phyloP scores from a whole-genome alignment of 202 grass and related monocot species.

The Musa balbisiana region DNA sequence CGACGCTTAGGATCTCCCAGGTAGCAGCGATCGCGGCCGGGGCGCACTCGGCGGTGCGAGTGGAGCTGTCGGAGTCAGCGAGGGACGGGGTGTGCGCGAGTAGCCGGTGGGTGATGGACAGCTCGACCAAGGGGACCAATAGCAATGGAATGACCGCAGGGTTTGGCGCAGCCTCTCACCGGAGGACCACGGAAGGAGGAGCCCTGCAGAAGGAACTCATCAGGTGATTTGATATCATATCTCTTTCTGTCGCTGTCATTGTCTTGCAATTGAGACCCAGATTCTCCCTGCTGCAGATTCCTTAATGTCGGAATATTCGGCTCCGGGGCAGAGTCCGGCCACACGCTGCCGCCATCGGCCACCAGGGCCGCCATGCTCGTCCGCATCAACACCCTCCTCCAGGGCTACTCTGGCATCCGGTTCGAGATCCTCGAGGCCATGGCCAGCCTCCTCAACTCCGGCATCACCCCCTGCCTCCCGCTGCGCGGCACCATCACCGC shows the following conservation, averaged over 20 bases:
- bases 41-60: not conserved
- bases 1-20: slow-evolving; percentile 9
- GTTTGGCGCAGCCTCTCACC: slow-evolving; percentile 77
- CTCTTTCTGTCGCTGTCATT: too few relatives aligned
- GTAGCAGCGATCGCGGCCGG: not conserved
- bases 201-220: slow-evolving; percentile 75
- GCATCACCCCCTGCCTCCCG: slow-evolving; percentile 20
- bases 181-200: slow-evolving; percentile 66
- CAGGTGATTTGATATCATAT: slow-evolving; percentile 23
- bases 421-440: slow-evolving; percentile 19
- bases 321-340: slow-evolving; percentile 16
- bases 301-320: slow-evolving; percentile 20
- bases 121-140: slow-evolving; percentile 77
- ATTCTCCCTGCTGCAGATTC: slow-evolving; percentile 2
- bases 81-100: slow-evolving; percentile 60
- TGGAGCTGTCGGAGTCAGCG: slow-evolving; percentile 57
- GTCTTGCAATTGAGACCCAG: too few relatives aligned
- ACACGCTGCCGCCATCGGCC: slow-evolving; percentile 47
- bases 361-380: slow-evolving; percentile 23
- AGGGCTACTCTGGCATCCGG: slow-evolving; percentile 19
- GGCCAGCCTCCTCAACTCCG: slow-evolving; percentile 10
- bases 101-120: slow-evolving; percentile 77
- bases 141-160: slow-evolving; percentile 81
- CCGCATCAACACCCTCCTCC: slow-evolving; percentile 21
- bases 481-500: slow-evolving; percentile 20